Conservation (phyloP, 139 green algal genomes). For the Chlorella ohadii region DNA sequence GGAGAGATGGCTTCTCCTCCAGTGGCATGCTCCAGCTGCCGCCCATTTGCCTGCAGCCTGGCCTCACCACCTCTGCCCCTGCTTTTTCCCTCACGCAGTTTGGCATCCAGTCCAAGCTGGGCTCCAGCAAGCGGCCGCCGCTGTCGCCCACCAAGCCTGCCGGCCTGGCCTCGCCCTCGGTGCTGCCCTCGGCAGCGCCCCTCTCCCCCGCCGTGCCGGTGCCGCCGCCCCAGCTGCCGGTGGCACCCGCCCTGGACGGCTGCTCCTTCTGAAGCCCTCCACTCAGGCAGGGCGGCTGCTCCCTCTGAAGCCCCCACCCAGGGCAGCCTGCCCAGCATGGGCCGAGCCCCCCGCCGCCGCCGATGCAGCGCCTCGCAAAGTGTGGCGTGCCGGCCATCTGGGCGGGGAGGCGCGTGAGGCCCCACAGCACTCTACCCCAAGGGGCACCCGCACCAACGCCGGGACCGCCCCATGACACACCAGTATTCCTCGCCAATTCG, state of each 20-base stretch:
- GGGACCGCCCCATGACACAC: too few species aligned
- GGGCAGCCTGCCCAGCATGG: too few species aligned
- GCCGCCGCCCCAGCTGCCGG: constrained; percentile 6
- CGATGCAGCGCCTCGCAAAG: neutral
- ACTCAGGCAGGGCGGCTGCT: neutral
- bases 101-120: constrained; percentile 42
- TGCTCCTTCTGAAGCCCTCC: neutral
- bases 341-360: too few species aligned
- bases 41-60: too few species aligned
- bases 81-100: constrained; percentile 9
- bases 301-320: neutral
- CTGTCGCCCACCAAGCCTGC: constrained; percentile 24
- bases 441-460: too few species aligned
- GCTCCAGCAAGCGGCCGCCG: neutral
- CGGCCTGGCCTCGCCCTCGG: neutral
- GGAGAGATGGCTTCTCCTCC: too few species aligned
- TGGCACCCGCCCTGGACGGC: neutral
- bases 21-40: too few species aligned
- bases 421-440: too few species aligned
- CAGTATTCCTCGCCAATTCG: too few species aligned
- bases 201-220: neutral
- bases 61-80: neutral
- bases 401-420: too few species aligned
- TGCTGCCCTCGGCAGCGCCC: neutral
- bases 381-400: neutral